Conservation (phyloP, 306 rosid genomes). For the Prunus davidiana region DNA sequence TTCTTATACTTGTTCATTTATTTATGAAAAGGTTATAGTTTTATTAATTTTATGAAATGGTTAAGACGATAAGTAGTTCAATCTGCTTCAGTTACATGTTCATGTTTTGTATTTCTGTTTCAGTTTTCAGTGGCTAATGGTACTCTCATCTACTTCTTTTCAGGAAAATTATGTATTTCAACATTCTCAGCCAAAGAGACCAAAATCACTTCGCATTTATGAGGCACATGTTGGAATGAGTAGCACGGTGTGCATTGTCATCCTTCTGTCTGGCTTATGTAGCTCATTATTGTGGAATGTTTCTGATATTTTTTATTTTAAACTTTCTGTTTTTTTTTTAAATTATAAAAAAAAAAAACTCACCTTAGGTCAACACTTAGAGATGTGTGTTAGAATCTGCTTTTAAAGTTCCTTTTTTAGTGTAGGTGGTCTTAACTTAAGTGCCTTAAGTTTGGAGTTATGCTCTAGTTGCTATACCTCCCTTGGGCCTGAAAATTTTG, state of each 20-base stretch:
- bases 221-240: slow-evolving; percentile 98
- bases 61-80: slow-evolving; percentile 2
- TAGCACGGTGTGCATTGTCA: slow-evolving; percentile 66
- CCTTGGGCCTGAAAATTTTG: too few relatives aligned
- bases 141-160: slow-evolving; percentile 20
- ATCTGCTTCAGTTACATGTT: not conserved
- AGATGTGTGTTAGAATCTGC: not conserved
- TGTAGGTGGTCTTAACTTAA: not conserved
- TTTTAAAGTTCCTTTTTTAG: not conserved
- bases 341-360: not conserved
- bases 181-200: slow-evolving; percentile 87
- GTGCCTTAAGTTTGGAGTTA: not conserved
- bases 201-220: slow-evolving; percentile 88
- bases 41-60: slow-evolving; percentile 11
- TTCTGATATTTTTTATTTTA: not conserved
- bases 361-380: not conserved
- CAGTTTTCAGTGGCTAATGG: slow-evolving; percentile 17
- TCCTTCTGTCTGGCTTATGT: slow-evolving; percentile 28
- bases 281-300: slow-evolving; percentile 10
- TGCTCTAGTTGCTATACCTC: not conserved
- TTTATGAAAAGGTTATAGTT: not conserved
- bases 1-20: not conserved
- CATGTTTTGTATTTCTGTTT: slow-evolving; percentile 12
- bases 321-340: not conserved
- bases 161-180: slow-evolving; percentile 81